These are phyloP conservation scores for Dalechampia spathulata DNA, from an alignment of 441 rosid species.

Conservation along the genomic window DNA sequence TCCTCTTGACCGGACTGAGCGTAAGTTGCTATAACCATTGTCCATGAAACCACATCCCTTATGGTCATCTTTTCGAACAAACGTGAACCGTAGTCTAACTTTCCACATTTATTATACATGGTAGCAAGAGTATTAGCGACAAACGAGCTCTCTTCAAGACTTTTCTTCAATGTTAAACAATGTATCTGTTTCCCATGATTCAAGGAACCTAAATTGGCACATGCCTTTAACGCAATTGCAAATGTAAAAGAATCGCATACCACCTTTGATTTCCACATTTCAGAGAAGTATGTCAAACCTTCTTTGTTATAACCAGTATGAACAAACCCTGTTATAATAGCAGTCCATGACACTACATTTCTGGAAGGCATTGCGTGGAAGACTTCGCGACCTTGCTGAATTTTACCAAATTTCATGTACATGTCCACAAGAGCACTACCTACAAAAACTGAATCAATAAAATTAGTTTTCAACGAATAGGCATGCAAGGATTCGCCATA, in stretches of 20 bases:
- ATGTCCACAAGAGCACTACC: constrained; percentile 66
- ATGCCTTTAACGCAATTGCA: constrained; percentile 72
- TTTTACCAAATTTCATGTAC: constrained; percentile 53
- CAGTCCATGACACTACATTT: constrained; percentile 82
- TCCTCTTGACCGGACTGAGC: constrained; percentile 50
- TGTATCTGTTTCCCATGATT: constrained; percentile 73
- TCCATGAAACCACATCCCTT: constrained; percentile 87
- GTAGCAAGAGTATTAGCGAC: constrained; percentile 70
- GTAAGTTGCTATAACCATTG: constrained; percentile 47
- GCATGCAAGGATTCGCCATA: constrained; percentile 68
- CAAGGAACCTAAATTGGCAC: constrained; percentile 57
- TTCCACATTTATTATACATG: constrained; percentile 81
- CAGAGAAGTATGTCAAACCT: constrained; percentile 53
- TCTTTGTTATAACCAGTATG: constrained; percentile 44
- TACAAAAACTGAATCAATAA: constrained; percentile 59
- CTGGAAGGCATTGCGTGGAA: constrained; percentile 60
- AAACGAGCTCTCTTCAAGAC: constrained; percentile 40
- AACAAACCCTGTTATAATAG: constrained; percentile 73
- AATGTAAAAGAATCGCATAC: constrained; percentile 47
- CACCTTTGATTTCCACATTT: constrained; percentile 51
- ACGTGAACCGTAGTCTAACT: constrained; percentile 44
- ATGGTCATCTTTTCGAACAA: constrained; percentile 57
- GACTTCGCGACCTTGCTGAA: constrained; percentile 40
- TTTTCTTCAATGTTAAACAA: constrained; percentile 46
- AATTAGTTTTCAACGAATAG: constrained; percentile 42